These are phyloP conservation scores for Cytospora chrysosperma DNA, from an alignment of 2,329 filamentous ascomycete genomes.

Conservation along the genomic window DNA sequence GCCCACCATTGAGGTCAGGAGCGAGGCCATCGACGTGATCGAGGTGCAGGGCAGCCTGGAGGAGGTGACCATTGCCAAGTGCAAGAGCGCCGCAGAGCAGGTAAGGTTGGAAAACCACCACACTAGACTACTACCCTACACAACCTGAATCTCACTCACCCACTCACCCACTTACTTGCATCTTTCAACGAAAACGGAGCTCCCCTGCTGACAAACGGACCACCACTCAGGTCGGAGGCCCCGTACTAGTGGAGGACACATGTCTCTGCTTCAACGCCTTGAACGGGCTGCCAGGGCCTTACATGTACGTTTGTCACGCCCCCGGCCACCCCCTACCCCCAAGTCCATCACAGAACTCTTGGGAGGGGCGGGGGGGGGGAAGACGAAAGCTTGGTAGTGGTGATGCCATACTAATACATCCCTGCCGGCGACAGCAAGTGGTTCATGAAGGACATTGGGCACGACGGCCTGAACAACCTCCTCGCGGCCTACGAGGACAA, in stretches of 20 bases:
- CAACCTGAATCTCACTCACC: neutral
- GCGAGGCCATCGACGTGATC: slow-evolving; percentile 73
- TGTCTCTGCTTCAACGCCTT: slow-evolving; percentile 90
- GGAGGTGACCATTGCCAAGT: slow-evolving; percentile 88
- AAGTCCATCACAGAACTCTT: neutral
- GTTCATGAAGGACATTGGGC: slow-evolving; percentile 83
- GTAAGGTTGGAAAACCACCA: slow-evolving; percentile 45
- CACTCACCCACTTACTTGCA: neutral
- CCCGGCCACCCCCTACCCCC: neutral
- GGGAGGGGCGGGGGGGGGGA: neutral
- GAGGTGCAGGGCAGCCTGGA: slow-evolving; percentile 93
- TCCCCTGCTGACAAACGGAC: neutral
- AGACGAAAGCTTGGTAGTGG: no score
- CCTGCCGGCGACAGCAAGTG: slow-evolving; percentile 69
- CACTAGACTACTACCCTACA: neutral
- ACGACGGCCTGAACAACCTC: slow-evolving; percentile 83
- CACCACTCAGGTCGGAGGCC: slow-evolving; percentile 65
- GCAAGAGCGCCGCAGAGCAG: slow-evolving; percentile 72
- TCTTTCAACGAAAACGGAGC: neutral
- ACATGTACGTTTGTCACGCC: slow-evolving; percentile 88
- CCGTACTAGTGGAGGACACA: slow-evolving; percentile 94
- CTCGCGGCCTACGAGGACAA: slow-evolving; percentile 88
- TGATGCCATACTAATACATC: neutral
- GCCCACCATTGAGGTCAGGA: slow-evolving; percentile 69
- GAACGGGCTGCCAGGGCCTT: slow-evolving; percentile 88